phyloP scores from a whole-genome alignment of 805 yeast genomes.

The Sugiyamaella americana region DNA sequence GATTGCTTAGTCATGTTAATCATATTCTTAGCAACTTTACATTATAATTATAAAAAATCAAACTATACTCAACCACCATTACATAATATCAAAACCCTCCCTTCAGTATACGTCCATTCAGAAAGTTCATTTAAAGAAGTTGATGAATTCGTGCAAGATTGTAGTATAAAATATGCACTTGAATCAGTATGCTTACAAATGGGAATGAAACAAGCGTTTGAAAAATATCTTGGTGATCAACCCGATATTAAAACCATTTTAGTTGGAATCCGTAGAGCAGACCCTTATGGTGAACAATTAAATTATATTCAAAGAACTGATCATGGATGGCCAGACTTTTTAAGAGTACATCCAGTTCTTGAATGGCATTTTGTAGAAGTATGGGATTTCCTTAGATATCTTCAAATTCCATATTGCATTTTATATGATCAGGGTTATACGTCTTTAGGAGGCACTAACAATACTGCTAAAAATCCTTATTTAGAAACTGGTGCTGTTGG shows the following conservation, averaged over 20 bases:
- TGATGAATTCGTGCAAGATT: constrained; percentile 53
- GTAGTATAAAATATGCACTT: constrained; percentile 52
- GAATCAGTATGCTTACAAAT: constrained; percentile 35
- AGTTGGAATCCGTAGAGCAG: constrained; percentile 83
- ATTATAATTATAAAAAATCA: constrained; percentile 18
- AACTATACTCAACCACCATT: constrained; percentile 2
- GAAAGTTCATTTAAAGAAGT: constrained; percentile 69
- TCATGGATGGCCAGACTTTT: constrained; percentile 84
- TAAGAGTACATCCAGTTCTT: constrained; percentile 79
- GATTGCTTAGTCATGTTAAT: constrained; percentile 89
- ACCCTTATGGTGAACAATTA: constrained; percentile 69
- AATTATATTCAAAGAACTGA: constrained; percentile 68
- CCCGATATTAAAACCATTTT: constrained; percentile 63
- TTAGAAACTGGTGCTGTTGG: constrained; percentile 29
- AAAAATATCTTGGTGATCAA: constrained; percentile 47
- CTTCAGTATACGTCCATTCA: constrained; percentile 69
- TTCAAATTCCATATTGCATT: constrained; percentile 60
- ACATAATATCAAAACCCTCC: constrained; percentile 31
- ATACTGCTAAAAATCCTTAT: constrained; percentile 68
- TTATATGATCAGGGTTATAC: constrained; percentile 84
- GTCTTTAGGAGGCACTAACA: constrained; percentile 72
- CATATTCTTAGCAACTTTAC: constrained; percentile 55
- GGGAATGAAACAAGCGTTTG: constrained; percentile 65
- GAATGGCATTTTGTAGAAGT: constrained; percentile 81
- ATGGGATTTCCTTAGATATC: constrained; percentile 56